Conservation (phyloP, 768 basidiomycete genomes). For the Polyporus arcularius region DNA sequence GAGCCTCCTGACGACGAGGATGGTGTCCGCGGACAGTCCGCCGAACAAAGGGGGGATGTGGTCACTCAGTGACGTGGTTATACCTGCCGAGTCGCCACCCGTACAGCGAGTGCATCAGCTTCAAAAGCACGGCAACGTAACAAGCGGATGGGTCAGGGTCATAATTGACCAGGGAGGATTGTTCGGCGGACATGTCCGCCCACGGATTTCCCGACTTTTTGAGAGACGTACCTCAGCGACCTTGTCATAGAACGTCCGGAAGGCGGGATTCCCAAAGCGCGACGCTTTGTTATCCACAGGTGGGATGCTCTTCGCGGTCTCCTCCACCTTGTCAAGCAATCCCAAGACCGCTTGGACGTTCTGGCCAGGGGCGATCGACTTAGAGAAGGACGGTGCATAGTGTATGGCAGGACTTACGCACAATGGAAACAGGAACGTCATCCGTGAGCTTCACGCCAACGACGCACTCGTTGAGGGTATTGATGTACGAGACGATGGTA, state of each 20-base stretch:
- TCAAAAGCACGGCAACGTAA: too few species aligned
- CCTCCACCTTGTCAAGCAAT: slow-evolving; percentile 68
- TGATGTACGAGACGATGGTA: slow-evolving; percentile 69
- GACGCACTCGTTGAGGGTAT: slow-evolving; percentile 73
- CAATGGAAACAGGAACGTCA: slow-evolving; percentile 55
- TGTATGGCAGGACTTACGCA: slow-evolving; percentile 39
- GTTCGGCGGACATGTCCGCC: too few species aligned
- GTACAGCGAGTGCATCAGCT: too few species aligned
- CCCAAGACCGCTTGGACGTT: slow-evolving; percentile 60
- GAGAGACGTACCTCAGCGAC: slow-evolving; percentile 56
- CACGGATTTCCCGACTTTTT: too few species aligned
- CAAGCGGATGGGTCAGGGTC: too few species aligned
- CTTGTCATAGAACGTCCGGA: slow-evolving; percentile 87
- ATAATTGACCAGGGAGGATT: too few species aligned
- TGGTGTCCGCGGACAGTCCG: too few species aligned
- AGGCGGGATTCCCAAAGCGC: slow-evolving; percentile 97
- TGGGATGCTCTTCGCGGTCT: slow-evolving; percentile 68
- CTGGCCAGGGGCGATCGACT: slow-evolving; percentile 38
- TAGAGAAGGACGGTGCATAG: neutral
- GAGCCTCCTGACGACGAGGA: too few species aligned
- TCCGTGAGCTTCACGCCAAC: slow-evolving; percentile 77
- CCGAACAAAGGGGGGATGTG: too few species aligned
- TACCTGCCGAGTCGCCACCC: too few species aligned
- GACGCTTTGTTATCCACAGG: slow-evolving; percentile 89
- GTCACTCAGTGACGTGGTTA: too few species aligned